Evolutionary conservation across 352 stramenopile species (phyloP).

Genomic region (Pythium phragmiticola): DNA sequence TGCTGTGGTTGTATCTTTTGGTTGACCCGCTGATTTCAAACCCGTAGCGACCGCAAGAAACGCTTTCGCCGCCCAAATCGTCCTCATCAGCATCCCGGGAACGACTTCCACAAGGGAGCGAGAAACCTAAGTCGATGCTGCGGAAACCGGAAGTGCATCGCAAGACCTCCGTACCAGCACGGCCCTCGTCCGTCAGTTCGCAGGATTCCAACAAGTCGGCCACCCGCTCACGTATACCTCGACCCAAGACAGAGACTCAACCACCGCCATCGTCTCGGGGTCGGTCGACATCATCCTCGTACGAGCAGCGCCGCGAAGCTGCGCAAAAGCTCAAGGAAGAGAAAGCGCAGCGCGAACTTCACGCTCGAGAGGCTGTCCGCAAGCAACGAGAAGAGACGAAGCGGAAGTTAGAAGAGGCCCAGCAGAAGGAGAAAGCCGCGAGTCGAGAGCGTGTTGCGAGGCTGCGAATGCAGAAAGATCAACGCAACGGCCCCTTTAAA

Average conservation of each 20-base stretch:
- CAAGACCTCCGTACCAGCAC: constrained; percentile 5
- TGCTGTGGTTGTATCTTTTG: not conserved
- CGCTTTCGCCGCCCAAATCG: constrained; percentile 8
- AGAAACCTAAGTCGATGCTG: constrained; percentile 18
- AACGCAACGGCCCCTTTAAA: constrained; percentile 18
- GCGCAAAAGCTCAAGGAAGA: constrained; percentile 70
- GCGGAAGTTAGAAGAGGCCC: constrained; percentile 58
- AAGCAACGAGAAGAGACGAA: constrained; percentile 67
- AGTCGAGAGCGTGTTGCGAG: constrained; percentile 64
- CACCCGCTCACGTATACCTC: constrained; percentile 5
- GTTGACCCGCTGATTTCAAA: not conserved
- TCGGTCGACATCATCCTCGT: constrained; percentile 33
- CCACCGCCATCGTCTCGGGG: constrained; percentile 12
- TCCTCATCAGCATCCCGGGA: not conserved
- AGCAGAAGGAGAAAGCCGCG: constrained; percentile 67
- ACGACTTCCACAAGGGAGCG: not conserved
- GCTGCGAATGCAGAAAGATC: constrained; percentile 51
- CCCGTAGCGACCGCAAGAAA: constrained; percentile 17
- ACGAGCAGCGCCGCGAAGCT: constrained; percentile 58
- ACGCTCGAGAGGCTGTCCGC: constrained; percentile 52
- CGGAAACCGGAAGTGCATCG: constrained; percentile 23
- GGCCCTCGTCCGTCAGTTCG: constrained; percentile 14
- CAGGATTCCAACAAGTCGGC: constrained; percentile 9
- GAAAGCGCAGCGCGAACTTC: constrained; percentile 62
- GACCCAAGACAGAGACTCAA: constrained; percentile 6